Percentiles rank a stretch among this genome's conserved stretches.
Evolutionary conservation across 2,329 filamentous ascomycete genomes (phyloP).

Genomic region (Diaporthe batatas): DNA sequence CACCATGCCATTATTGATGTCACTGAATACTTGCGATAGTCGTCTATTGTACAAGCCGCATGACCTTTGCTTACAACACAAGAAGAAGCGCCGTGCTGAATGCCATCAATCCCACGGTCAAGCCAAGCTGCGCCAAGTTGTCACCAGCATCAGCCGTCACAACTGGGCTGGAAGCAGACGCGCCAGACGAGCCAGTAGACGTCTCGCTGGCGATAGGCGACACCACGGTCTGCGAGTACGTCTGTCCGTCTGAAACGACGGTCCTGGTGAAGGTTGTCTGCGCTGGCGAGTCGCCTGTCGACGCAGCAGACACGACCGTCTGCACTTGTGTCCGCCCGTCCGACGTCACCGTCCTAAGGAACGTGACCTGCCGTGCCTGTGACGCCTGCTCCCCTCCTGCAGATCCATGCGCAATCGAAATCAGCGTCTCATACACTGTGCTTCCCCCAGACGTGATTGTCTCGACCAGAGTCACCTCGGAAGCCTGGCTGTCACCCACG

Average conservation of each 20-base stretch:
- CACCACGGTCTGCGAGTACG: constrained; percentile 23
- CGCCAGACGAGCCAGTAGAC: neutral
- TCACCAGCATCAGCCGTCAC: constrained; percentile 14
- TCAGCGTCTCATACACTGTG: constrained; percentile 18
- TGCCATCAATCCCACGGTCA: neutral
- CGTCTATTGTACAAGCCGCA: neutral
- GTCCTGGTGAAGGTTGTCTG: constrained; percentile 21
- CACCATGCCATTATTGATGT: neutral
- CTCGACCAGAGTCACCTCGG: constrained; percentile 6
- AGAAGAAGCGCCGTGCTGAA: neutral
- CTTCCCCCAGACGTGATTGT: neutral
- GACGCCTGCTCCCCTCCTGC: neutral
- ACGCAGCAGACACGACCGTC: constrained; percentile 20
- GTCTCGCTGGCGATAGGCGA: constrained; percentile 13
- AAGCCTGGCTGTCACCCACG: neutral
- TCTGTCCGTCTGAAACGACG: constrained; percentile 15
- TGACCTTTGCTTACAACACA: neutral
- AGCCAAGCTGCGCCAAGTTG: neutral
- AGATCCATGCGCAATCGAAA: neutral
- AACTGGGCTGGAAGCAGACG: neutral
- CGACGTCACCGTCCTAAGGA: constrained; percentile 22
- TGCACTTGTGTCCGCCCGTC: constrained; percentile 8
- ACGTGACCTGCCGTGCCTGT: constrained; percentile 6
- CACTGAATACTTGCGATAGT: neutral
- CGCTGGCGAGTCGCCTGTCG: neutral